A percentile compares a stretch with the other conserved stretches of the same genome.
Evolutionary conservation across 441 rosid species (phyloP).

Genomic region (Breynia disticha): DNA sequence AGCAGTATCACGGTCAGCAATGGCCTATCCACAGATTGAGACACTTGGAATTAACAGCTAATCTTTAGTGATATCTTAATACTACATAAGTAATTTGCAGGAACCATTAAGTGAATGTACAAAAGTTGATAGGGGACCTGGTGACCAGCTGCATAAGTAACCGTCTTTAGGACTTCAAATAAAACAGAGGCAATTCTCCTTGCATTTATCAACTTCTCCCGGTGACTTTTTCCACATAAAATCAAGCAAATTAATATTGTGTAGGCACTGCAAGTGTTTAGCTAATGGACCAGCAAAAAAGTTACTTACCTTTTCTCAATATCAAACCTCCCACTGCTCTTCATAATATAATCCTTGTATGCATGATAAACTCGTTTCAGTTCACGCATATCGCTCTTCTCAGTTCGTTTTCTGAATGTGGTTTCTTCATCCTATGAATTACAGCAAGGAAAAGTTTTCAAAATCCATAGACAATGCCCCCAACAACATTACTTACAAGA

Average conservation of each 20-base stretch:
- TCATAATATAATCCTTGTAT: conserved; percentile 47
- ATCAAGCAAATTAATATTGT: conserved; percentile 10
- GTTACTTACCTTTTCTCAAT: conserved; percentile 38
- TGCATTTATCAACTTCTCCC: conserved; percentile 31
- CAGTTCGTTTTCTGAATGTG: conserved; percentile 37
- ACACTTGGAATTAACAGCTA: conserved; percentile 8
- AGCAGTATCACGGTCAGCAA: conserved; percentile 45
- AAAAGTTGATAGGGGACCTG: conserved; percentile 36
- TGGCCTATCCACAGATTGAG: conserved; percentile 42
- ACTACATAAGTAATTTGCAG: neutral
- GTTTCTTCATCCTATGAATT: conserved; percentile 56
- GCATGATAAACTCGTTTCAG: conserved; percentile 66
- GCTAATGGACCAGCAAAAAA: neutral
- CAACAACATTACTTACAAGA: neutral
- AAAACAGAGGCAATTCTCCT: conserved; percentile 29
- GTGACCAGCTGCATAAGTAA: conserved; percentile 48
- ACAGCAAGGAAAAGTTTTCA: conserved; percentile 1
- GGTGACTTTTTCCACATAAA: conserved; percentile 22
- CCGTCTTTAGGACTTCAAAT: conserved; percentile 51
- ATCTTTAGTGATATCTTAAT: conserved; percentile 2
- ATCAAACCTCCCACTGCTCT: conserved; percentile 41
- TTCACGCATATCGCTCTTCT: conserved; percentile 59
- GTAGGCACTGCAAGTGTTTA: neutral
- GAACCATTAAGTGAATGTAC: conserved; percentile 6
- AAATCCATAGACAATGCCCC: neutral